Percentiles rank a stretch among this genome's conserved stretches.
Evolutionary conservation across 495 filamentous ascomycete species (phyloP).

Genomic region (Penicillium desertorum): DNA sequence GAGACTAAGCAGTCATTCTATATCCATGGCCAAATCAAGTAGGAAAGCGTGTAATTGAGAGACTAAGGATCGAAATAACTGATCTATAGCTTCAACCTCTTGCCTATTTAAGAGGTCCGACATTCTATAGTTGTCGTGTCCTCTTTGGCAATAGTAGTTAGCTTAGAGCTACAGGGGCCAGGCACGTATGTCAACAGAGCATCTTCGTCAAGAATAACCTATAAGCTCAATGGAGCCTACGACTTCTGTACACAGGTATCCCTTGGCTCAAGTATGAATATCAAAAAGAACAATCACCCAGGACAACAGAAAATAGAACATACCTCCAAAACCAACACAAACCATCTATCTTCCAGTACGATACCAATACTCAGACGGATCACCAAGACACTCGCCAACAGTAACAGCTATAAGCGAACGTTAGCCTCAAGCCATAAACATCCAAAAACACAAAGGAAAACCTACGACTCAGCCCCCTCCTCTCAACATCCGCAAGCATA

Average conservation of each 20-base stretch:
- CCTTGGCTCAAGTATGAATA: background rate
- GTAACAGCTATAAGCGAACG: slow-evolving; percentile 56
- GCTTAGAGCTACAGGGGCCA: background rate
- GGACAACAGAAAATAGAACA: background rate
- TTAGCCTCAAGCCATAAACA: slow-evolving; percentile 13
- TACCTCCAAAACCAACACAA: background rate
- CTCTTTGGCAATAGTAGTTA: background rate
- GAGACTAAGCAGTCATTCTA: no score
- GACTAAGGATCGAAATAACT: no score
- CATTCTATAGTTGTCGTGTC: no score
- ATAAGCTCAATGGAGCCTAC: background rate
- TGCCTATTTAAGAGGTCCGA: no score
- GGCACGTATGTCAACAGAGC: background rate
- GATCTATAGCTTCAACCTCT: no score
- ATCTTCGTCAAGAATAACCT: background rate
- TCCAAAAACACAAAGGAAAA: background rate
- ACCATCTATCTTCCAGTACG: slow-evolving; percentile 17
- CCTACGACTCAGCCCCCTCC: slow-evolving; percentile 36
- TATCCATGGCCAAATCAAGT: no score
- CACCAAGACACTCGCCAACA: slow-evolving; percentile 71
- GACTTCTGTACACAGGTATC: background rate
- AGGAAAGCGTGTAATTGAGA: no score
- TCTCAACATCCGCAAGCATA: slow-evolving; percentile 36
- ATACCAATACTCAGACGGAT: slow-evolving; percentile 67
- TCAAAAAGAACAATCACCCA: background rate